These are phyloP conservation scores for Tolypocladium ovalisporum DNA, from an alignment of 2,329 filamentous ascomycete species.

Conservation along the genomic window DNA sequence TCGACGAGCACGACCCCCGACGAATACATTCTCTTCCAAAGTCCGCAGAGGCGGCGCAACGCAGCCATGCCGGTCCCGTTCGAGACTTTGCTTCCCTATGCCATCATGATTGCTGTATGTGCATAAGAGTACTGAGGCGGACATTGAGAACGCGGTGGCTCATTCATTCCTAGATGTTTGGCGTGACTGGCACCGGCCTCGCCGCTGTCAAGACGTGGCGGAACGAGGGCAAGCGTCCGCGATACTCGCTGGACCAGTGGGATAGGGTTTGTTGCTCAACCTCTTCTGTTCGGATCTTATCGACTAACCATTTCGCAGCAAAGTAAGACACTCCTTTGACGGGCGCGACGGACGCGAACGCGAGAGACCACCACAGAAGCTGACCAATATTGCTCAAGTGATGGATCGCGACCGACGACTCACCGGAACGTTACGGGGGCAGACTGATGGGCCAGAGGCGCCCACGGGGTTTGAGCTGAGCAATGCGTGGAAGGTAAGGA, in stretches of 20 bases:
- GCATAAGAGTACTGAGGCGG: constrained; percentile 2
- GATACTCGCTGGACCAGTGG: constrained; percentile 53
- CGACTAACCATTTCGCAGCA: constrained; percentile 32
- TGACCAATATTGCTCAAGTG: constrained; percentile 30
- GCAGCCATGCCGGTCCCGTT: constrained; percentile 50
- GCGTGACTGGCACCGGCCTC: constrained; percentile 46
- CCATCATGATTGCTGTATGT: constrained; percentile 51
- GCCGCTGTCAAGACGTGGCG: constrained; percentile 44
- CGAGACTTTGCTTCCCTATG: constrained; percentile 53
- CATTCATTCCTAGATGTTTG: constrained; percentile 45
- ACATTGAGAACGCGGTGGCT: constrained; percentile 8
- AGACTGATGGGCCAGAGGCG: constrained; percentile 42
- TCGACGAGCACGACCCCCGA: not conserved
- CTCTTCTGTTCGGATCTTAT: not conserved
- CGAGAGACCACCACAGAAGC: not conserved
- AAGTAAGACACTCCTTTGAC: constrained; percentile 30
- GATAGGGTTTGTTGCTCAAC: constrained; percentile 37
- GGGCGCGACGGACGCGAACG: not conserved
- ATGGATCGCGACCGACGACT: constrained; percentile 54
- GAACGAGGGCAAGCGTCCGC: constrained; percentile 50
- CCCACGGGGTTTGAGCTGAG: constrained; percentile 51
- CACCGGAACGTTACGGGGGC: constrained; percentile 47
- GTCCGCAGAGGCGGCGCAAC: constrained; percentile 20
- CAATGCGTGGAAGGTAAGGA: constrained; percentile 51
- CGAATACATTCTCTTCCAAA: constrained; percentile 2